phyloP scores from a whole-genome alignment of 176 grass and related monocot species.

The Calamus simplicifolius region DNA sequence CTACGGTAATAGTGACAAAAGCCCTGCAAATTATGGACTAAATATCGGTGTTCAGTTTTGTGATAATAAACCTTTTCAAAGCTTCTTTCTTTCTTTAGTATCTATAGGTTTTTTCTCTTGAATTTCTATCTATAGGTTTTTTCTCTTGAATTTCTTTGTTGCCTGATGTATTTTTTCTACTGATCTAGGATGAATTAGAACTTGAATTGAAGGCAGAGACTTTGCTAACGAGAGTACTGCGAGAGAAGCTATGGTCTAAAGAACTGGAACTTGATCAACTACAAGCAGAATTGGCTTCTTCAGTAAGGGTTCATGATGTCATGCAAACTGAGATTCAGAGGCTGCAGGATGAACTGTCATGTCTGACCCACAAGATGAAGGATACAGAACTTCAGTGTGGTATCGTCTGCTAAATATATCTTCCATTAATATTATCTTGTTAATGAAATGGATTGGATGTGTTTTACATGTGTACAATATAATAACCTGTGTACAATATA shows the following conservation, averaged over 20 bases:
- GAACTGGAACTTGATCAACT: constrained; percentile 63
- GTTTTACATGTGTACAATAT: not conserved
- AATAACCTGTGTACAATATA: not conserved
- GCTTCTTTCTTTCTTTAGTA: no score
- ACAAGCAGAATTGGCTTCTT: constrained; percentile 50
- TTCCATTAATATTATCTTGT: not conserved
- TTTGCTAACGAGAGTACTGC: constrained; percentile 51
- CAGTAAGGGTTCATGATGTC: constrained; percentile 34
- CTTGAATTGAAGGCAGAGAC: constrained; percentile 60
- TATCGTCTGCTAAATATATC: not conserved
- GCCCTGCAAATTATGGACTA: no score
- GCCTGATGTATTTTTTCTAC: not conserved
- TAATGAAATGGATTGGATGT: not conserved
- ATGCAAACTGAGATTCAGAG: constrained; percentile 48
- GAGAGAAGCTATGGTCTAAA: constrained; percentile 46
- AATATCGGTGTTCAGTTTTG: no score
- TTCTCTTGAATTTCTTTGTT: no score
- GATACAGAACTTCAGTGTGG: constrained; percentile 59
- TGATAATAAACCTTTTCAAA: no score
- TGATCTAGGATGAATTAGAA: constrained; percentile 41
- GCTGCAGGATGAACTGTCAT: constrained; percentile 45
- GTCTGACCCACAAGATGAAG: constrained; percentile 47
- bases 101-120: no score
- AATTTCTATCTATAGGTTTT: no score
- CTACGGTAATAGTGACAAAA: no score